Conservation (phyloP, 78 protist species). For the Mastigamoeba balamuthi region DNA sequence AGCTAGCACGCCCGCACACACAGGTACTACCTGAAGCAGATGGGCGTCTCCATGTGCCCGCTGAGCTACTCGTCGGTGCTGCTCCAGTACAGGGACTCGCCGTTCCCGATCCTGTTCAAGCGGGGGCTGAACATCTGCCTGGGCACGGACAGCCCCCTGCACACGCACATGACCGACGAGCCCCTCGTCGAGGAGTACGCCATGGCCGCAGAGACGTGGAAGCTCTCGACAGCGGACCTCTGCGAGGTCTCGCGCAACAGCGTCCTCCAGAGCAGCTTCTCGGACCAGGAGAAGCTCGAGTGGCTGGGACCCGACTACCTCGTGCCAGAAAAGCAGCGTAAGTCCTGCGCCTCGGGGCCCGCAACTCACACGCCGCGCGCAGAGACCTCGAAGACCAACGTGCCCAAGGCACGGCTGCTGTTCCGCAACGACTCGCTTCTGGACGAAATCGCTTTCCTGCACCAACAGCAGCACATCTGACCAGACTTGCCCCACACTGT, state of each 20-base stretch:
- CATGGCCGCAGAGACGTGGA: background rate
- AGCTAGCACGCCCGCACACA: no score
- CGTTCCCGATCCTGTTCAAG: conserved; percentile 56
- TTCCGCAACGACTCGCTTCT: no score
- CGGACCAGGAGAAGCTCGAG: conserved; percentile 44
- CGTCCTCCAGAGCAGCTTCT: conserved; percentile 80
- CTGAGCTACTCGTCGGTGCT: conserved; percentile 71
- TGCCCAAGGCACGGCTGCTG: no score
- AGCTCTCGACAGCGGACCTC: conserved; percentile 80
- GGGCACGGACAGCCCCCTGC: conserved; percentile 87
- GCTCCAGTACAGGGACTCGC: conserved; percentile 38
- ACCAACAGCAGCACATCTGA: no score
- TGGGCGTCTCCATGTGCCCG: conserved; percentile 78
- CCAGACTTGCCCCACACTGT: no score
- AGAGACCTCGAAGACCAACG: no score
- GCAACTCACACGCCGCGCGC: no score
- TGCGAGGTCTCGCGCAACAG: conserved; percentile 91
- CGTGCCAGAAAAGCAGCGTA: no score
- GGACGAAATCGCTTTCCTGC: no score
- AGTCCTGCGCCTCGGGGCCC: no score
- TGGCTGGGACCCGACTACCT: no score
- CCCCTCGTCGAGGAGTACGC: conserved; percentile 77
- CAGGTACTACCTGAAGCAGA: conserved; percentile 60
- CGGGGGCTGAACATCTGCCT: conserved; percentile 77
- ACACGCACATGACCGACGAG: conserved; percentile 79